phyloP scores from a whole-genome alignment of 305 asterid species.

The Fraxinus albicans region DNA sequence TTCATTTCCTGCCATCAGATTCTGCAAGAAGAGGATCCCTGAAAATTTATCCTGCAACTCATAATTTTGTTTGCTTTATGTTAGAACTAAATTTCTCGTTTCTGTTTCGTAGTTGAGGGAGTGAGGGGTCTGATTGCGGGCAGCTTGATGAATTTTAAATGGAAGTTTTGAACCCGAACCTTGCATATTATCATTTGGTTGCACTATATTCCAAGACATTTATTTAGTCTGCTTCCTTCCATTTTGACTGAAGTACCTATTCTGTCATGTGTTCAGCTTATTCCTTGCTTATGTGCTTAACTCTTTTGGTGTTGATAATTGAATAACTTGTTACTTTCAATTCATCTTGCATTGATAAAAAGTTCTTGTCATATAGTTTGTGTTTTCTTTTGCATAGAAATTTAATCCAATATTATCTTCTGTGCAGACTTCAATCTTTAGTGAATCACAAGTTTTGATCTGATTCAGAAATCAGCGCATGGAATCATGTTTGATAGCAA shows the following conservation, averaged over 20 bases:
- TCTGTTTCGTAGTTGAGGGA: not conserved
- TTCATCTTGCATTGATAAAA: not conserved
- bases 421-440: slow-evolving; percentile 8
- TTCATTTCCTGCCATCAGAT: not conserved
- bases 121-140: not conserved
- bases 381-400: not conserved
- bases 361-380: not conserved
- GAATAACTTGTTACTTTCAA: not conserved
- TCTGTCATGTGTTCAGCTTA: not conserved
- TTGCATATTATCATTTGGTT: not conserved
- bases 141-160: not conserved
- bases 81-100: not conserved
- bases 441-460: not conserved
- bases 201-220: not conserved
- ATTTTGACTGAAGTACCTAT: not conserved
- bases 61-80: not conserved
- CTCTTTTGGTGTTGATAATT: not conserved
- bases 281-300: not conserved
- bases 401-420: not conserved
- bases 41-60: not conserved
- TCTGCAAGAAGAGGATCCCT: not conserved
- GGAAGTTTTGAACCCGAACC: not conserved
- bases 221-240: not conserved
- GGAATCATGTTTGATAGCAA: not conserved
- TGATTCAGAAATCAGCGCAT: not conserved